phyloP scores from a whole-genome alignment of 2,329 filamentous ascomycete species.

The Amauroascus verrucosus region DNA sequence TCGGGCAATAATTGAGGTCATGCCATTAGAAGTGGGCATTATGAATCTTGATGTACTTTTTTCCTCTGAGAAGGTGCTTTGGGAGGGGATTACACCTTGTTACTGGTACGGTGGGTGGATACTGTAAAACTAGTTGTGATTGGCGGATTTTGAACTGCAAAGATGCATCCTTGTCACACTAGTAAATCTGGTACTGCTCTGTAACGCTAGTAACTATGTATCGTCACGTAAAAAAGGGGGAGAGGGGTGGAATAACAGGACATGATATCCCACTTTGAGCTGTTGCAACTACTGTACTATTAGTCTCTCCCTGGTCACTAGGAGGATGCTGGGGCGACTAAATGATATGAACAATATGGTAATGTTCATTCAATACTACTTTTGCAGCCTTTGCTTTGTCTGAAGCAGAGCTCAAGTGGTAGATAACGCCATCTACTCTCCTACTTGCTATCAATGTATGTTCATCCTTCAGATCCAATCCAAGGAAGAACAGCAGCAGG shows the following conservation, averaged over 20 bases:
- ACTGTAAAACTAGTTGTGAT: not conserved
- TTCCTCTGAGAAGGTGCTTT: not conserved
- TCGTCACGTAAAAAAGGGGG: not conserved
- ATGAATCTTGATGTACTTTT: conserved; percentile 7
- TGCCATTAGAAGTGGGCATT: conserved; percentile 2
- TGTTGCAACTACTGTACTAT: not conserved
- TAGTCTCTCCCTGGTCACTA: no score
- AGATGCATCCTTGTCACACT: not conserved
- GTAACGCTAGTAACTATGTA: conserved; percentile 4
- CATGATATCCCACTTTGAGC: no score
- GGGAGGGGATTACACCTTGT: conserved; percentile 5
- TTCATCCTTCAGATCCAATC: no score
- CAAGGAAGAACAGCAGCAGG: no score
- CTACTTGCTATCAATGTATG: no score
- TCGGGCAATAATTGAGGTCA: not conserved
- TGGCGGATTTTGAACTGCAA: not conserved
- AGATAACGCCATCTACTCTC: no score
- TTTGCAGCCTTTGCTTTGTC: no score
- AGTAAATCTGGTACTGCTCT: conserved; percentile 1
- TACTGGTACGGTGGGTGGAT: not conserved
- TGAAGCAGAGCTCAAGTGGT: no score
- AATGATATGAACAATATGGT: no score
- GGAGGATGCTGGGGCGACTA: no score
- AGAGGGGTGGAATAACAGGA: no score
- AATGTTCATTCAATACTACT: no score